Conservation (phyloP, 139 green algal species). For the Pseudopediastrum boryanum region DNA sequence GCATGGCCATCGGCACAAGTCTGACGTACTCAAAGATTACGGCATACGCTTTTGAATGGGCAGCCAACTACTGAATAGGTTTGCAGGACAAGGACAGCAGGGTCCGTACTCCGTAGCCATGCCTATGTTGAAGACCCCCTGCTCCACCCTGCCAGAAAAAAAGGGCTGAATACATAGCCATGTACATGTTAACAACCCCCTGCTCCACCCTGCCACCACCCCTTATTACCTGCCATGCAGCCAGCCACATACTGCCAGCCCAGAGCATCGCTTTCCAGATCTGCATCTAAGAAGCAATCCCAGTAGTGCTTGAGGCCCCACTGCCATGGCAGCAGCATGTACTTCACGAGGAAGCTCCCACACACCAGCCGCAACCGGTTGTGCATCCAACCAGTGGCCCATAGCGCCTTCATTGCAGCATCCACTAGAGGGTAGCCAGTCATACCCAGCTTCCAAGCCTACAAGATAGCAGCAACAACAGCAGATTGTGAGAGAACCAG, state of each 20-base stretch:
- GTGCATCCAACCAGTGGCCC: constrained; percentile 84
- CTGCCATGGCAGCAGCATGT: constrained; percentile 93
- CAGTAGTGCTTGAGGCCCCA: constrained; percentile 97
- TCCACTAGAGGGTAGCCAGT: constrained; percentile 49
- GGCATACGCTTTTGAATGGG: too few relatives aligned
- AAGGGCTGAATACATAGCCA: too few relatives aligned
- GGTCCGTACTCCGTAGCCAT: too few relatives aligned
- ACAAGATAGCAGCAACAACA: constrained; percentile 10
- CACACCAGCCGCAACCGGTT: constrained; percentile 82
- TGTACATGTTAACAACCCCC: too few relatives aligned
- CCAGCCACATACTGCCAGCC: constrained; percentile 76
- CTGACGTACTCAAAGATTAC: too few relatives aligned
- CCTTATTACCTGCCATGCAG: constrained; percentile 44
- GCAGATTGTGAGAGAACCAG: too few relatives aligned
- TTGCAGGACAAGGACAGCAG: too few relatives aligned
- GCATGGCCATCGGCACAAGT: too few relatives aligned
- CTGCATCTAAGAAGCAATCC: constrained; percentile 86
- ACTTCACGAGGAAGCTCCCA: constrained; percentile 87
- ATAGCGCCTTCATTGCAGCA: constrained; percentile 89
- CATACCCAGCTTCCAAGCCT: constrained; percentile 78
- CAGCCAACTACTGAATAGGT: too few relatives aligned
- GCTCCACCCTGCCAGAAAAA: too few relatives aligned
- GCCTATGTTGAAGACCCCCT: too few relatives aligned
- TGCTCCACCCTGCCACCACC: too few relatives aligned
- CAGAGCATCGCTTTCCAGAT: constrained; percentile 89